These are phyloP conservation scores for Leccinum variicolor DNA, from an alignment of 768 basidiomycete genomes.

Conservation along the genomic window DNA sequence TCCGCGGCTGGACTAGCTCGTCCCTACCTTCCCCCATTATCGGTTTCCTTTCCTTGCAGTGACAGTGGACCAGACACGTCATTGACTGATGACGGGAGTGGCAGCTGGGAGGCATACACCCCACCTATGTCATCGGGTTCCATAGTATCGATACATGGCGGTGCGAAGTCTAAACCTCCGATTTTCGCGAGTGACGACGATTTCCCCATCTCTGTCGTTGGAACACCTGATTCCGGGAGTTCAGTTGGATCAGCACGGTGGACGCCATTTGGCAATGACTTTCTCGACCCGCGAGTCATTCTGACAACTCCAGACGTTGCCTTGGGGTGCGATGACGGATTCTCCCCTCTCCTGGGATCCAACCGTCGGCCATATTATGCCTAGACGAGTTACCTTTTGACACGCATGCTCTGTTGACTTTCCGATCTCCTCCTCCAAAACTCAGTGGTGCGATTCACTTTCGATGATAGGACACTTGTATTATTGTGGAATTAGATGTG, in stretches of 20 bases:
- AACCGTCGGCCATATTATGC: slow-evolving; percentile 35
- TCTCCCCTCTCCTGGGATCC: slow-evolving; percentile 47
- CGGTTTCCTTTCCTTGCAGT: slow-evolving; percentile 36
- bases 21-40: slow-evolving; percentile 46
- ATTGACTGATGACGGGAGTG: slow-evolving; percentile 45
- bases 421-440: neutral
- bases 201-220: slow-evolving; percentile 43
- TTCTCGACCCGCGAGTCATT: slow-evolving; percentile 29
- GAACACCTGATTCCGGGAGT: slow-evolving; percentile 11
- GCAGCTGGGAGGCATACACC: slow-evolving; percentile 61
- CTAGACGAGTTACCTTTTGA: slow-evolving; percentile 11
- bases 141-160: slow-evolving; percentile 42
- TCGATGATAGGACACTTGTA: slow-evolving; percentile 9
- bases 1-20: slow-evolving; percentile 39
- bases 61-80: slow-evolving; percentile 55
- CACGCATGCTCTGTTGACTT: neutral
- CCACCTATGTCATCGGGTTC: slow-evolving; percentile 59
- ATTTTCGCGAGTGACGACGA: slow-evolving; percentile 49
- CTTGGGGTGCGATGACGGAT: slow-evolving; percentile 36
- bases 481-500: slow-evolving; percentile 20
- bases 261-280: slow-evolving; percentile 32
- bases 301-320: slow-evolving; percentile 28
- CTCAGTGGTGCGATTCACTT: slow-evolving; percentile 4
- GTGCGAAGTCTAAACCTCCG: slow-evolving; percentile 29
- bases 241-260: slow-evolving; percentile 16